These are phyloP conservation scores for Chrysoporthe cubensis DNA, from an alignment of 2,329 filamentous ascomycete genomes.

Conservation along the genomic window DNA sequence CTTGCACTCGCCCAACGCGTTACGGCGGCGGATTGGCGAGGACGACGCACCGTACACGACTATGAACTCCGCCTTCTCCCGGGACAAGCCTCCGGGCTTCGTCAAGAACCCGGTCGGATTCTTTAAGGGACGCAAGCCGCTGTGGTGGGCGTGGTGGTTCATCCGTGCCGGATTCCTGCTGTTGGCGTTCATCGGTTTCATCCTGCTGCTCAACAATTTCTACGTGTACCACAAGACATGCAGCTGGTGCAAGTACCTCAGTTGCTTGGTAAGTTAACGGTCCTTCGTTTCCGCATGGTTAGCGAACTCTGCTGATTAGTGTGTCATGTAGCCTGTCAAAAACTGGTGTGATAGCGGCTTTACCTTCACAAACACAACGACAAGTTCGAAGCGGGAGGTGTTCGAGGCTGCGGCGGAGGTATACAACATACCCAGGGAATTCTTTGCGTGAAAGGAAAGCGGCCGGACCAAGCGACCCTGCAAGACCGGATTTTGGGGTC, in stretches of 20 bases:
- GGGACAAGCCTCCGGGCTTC: constrained; percentile 56
- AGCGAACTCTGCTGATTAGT: constrained; percentile 30
- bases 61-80: constrained; percentile 56
- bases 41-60: constrained; percentile 70
- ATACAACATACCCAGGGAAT: constrained; percentile 11
- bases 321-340: constrained; percentile 57
- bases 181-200: constrained; percentile 81
- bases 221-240: constrained; percentile 79
- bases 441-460: constrained; percentile 10
- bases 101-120: constrained; percentile 71
- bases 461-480: neutral
- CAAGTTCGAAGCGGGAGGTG: constrained; percentile 33
- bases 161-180: constrained; percentile 78
- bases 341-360: constrained; percentile 65
- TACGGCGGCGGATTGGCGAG: constrained; percentile 74
- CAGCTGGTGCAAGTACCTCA: constrained; percentile 93
- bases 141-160: constrained; percentile 99
- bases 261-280: constrained; percentile 77
- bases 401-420: constrained; percentile 13
- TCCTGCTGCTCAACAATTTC: constrained; percentile 88
- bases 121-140: constrained; percentile 87
- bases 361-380: constrained; percentile 30
- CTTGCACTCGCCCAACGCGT: constrained; percentile 81
- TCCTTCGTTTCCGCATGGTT: neutral
- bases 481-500: neutral